Evolutionary conservation across 176 grass and related monocot species (phyloP).

Genomic region (Microstegium vimineum): DNA sequence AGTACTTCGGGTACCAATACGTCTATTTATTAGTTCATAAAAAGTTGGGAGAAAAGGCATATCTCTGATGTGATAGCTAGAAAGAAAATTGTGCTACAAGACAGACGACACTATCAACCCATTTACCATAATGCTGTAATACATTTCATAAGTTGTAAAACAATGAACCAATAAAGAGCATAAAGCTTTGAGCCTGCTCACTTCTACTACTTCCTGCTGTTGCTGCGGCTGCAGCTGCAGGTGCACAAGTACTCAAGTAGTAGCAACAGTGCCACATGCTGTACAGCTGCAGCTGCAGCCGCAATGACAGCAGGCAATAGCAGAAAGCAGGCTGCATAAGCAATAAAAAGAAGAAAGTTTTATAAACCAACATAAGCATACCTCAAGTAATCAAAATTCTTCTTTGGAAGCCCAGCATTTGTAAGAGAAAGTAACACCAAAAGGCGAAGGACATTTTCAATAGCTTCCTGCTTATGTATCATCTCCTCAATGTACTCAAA

Average conservation of each 20-base stretch:
- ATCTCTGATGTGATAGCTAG: background rate
- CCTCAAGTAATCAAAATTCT: constrained; percentile 87
- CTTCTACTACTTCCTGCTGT: too few species aligned
- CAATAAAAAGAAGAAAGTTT: background rate
- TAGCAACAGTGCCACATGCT: too few species aligned
- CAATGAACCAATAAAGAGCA: background rate
- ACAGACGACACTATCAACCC: background rate
- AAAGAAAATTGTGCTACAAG: background rate
- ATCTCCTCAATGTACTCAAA: constrained; percentile 98
- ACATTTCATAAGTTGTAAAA: background rate
- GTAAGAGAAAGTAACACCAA: constrained; percentile 91
- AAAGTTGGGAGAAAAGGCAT: background rate
- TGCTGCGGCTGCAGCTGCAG: too few species aligned
- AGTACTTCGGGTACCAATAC: background rate
- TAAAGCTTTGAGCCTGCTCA: background rate
- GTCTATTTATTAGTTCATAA: background rate
- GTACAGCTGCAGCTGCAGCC: too few species aligned
- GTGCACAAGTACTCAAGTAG: too few species aligned
- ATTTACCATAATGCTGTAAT: background rate
- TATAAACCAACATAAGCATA: constrained; percentile 36
- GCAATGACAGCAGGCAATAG: background rate
- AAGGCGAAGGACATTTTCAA: constrained; percentile 81
- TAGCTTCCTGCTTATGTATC: constrained; percentile 93
- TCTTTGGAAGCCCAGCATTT: constrained; percentile 87
- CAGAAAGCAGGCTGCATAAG: background rate